Evolutionary conservation across 805 yeast genomes (phyloP).

Genomic region (Saccharomycopsis fodiens): DNA sequence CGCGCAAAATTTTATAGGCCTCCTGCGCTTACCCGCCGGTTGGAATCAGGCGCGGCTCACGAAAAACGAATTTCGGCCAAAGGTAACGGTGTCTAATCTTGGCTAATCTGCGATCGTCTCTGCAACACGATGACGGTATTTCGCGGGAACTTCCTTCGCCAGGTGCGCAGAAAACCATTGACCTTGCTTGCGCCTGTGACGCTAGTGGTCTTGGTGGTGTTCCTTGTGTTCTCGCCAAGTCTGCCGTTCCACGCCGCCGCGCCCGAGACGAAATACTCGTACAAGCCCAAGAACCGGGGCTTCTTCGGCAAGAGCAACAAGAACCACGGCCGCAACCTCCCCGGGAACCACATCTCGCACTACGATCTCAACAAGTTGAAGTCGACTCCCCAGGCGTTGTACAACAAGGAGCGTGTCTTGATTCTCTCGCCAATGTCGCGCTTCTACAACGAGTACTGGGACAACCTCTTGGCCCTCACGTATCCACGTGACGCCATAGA

Average conservation of each 20-base stretch:
- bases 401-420: conserved; percentile 74
- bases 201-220: conserved; percentile 33
- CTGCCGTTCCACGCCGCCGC: conserved; percentile 7
- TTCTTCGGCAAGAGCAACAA: conserved; percentile 31
- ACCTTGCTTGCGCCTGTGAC: conserved; percentile 40
- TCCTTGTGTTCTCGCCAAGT: conserved; percentile 32
- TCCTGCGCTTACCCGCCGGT: no score
- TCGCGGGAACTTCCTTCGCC: conserved; percentile 35
- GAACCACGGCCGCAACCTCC: conserved; percentile 37
- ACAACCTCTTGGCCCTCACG: conserved; percentile 59
- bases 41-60: no score
- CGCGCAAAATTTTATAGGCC: background rate
- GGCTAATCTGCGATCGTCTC: no score
- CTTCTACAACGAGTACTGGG: conserved; percentile 85
- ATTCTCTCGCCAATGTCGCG: conserved; percentile 86
- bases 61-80: background rate
- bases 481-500: conserved; percentile 84
- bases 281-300: conserved; percentile 36
- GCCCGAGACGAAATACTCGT: conserved; percentile 38
- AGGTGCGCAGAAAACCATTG: conserved; percentile 55
- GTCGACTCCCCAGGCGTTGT: conserved; percentile 62
- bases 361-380: conserved; percentile 76
- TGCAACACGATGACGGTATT: conserved; percentile 22
- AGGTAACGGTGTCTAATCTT: background rate
- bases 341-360: conserved; percentile 70